These are phyloP conservation scores for Babesia ovis DNA, from an alignment of 169 alveolate species.

Conservation along the genomic window DNA sequence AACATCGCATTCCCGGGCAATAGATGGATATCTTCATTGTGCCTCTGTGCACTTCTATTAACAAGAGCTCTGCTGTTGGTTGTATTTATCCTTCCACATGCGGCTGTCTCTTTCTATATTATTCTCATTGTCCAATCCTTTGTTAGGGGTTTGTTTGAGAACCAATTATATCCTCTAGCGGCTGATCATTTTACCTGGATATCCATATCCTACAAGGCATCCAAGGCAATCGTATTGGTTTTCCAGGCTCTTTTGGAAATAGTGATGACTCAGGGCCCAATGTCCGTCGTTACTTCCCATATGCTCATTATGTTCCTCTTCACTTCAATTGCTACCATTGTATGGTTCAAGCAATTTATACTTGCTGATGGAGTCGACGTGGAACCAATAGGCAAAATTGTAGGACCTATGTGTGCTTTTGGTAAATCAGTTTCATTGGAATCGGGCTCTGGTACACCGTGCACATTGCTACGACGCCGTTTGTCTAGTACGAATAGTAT, in stretches of 20 bases:
- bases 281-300: conserved; percentile 10
- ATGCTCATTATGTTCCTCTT: neutral
- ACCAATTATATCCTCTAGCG: conserved; percentile 39
- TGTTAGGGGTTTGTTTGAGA: conserved; percentile 29
- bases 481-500: too few relatives aligned
- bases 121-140: conserved; percentile 21
- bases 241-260: conserved; percentile 44
- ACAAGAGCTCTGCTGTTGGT: neutral
- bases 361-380: too few relatives aligned
- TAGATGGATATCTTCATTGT: neutral
- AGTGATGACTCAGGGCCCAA: conserved; percentile 13
- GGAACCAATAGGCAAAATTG: too few relatives aligned
- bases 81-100: neutral
- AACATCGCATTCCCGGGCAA: neutral
- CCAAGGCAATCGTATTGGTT: conserved; percentile 6
- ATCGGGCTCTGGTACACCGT: neutral
- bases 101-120: conserved; percentile 7
- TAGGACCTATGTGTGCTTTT: too few relatives aligned
- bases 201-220: conserved; percentile 15
- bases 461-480: neutral
- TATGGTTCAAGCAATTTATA: neutral
- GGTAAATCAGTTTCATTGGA: neutral
- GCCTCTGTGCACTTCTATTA: neutral
- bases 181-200: conserved; percentile 36
- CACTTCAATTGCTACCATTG: neutral